Percentiles rank a stretch among this genome's conserved stretches.
Evolutionary conservation across 1,139 yeast species (phyloP).

Genomic region (Taphrina wiesneri): DNA sequence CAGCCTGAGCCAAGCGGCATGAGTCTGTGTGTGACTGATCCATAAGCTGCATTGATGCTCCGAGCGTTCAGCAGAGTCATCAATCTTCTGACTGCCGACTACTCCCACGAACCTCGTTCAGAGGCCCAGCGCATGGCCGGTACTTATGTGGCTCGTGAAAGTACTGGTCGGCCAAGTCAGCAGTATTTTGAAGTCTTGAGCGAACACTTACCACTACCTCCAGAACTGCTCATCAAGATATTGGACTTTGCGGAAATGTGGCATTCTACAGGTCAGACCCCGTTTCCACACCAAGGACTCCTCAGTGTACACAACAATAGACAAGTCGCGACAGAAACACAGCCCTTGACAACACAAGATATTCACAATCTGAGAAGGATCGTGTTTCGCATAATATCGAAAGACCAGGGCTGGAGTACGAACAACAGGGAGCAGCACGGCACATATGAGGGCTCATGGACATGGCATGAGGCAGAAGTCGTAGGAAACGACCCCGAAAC

Average conservation of each 20-base stretch:
- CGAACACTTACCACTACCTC: background rate
- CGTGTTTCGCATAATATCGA: background rate
- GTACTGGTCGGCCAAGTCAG: background rate
- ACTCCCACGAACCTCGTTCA: background rate
- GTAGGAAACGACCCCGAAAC: background rate
- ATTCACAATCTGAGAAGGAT: background rate
- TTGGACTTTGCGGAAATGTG: conserved; percentile 14
- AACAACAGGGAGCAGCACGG: background rate
- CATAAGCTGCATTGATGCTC: too few relatives aligned
- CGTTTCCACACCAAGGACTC: background rate
- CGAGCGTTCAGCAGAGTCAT: background rate
- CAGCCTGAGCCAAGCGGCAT: background rate
- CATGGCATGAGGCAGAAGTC: conserved; percentile 27
- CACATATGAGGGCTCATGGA: conserved; percentile 14
- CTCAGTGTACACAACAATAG: background rate
- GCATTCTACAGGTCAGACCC: background rate
- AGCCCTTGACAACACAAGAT: background rate
- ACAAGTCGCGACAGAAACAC: conserved; percentile 5
- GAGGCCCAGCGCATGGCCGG: background rate
- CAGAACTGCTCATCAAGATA: background rate
- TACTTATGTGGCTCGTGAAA: background rate
- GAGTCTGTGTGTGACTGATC: too few relatives aligned
- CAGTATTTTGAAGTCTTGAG: background rate
- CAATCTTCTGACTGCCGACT: background rate
- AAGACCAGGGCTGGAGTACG: conserved; percentile 26